phyloP scores from a whole-genome alignment of 257 asterid genomes.

The Haberlea rhodopensis region DNA sequence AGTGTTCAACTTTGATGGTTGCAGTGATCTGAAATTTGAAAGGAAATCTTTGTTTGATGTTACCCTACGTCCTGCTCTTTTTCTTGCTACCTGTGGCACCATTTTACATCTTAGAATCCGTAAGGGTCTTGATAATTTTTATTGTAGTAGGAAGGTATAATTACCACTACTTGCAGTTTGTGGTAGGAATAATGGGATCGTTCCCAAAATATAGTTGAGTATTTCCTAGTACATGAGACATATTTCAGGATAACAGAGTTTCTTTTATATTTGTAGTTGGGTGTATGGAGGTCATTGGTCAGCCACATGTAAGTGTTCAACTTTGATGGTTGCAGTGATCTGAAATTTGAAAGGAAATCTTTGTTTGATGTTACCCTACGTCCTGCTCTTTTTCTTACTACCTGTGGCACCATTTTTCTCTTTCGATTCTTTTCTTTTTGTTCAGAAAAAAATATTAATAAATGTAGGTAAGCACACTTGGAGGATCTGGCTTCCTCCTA shows the following conservation, averaged over 20 bases:
- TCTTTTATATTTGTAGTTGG: not conserved
- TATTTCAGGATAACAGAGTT: not conserved
- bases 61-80: not conserved
- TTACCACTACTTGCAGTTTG: not conserved
- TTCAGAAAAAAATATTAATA: too few species aligned
- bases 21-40: not conserved
- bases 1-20: not conserved
- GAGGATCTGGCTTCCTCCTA: not conserved
- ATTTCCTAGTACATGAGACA: not conserved
- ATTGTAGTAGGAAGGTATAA: not conserved
- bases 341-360: not conserved
- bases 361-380: not conserved
- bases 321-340: not conserved
- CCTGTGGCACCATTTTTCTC: not conserved
- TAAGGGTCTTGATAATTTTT: constrained; percentile 7
- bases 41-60: too few species aligned
- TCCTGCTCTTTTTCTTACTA: not conserved
- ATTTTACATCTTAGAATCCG: not conserved
- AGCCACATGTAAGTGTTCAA: not conserved
- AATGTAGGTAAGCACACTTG: not conserved
- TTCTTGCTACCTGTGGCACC: too few species aligned
- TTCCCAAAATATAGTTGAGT: not conserved
- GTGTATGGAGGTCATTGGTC: constrained; percentile 3
- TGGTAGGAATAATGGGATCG: not conserved
- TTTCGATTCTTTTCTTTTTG: too few species aligned